Percentiles rank a stretch among this genome's conserved stretches.
Conservation (phyloP, 2,329 filamentous ascomycete species). For the Plectosphaerella sp. region DNA sequence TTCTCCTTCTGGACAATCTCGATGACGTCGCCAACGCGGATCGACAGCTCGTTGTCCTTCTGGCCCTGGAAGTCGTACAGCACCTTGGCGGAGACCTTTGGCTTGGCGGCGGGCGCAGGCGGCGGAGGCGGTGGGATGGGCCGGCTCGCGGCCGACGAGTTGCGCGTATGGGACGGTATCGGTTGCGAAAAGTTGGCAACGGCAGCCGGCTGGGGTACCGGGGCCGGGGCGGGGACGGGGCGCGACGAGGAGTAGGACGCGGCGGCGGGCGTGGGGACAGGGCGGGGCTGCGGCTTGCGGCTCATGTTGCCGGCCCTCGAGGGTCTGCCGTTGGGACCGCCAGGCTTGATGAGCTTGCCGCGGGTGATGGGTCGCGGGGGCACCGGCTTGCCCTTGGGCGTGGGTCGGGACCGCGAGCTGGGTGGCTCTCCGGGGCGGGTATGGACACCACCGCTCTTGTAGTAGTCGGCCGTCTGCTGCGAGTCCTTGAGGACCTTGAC, state of each 20-base stretch:
- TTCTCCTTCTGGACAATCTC: constrained; percentile 91
- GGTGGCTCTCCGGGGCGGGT: constrained; percentile 80
- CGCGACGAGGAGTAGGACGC: constrained; percentile 11
- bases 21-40: constrained; percentile 75
- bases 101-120: constrained; percentile 55
- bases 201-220: constrained; percentile 12
- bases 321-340: constrained; percentile 77
- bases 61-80: constrained; percentile 89
- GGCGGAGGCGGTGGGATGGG: constrained; percentile 53
- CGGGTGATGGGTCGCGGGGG: constrained; percentile 87
- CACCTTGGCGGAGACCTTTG: constrained; percentile 80
- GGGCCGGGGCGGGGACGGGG: constrained; percentile 13
- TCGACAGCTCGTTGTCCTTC: constrained; percentile 77
- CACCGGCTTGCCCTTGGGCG: constrained; percentile 81
- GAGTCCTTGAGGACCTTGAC: constrained; percentile 92
- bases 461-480: constrained; percentile 69
- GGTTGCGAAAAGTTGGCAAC: constrained; percentile 6
- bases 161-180: constrained; percentile 10
- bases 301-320: constrained; percentile 56
- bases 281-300: constrained; percentile 38
- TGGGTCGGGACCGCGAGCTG: constrained; percentile 76
- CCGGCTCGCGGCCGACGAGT: constrained; percentile 18
- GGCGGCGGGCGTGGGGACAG: constrained; percentile 29
- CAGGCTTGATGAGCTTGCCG: constrained; percentile 87
- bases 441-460: constrained; percentile 91